Evolutionary conservation across 2,329 filamentous ascomycete species (phyloP).

Genomic region (Clonostachys byssicola): DNA sequence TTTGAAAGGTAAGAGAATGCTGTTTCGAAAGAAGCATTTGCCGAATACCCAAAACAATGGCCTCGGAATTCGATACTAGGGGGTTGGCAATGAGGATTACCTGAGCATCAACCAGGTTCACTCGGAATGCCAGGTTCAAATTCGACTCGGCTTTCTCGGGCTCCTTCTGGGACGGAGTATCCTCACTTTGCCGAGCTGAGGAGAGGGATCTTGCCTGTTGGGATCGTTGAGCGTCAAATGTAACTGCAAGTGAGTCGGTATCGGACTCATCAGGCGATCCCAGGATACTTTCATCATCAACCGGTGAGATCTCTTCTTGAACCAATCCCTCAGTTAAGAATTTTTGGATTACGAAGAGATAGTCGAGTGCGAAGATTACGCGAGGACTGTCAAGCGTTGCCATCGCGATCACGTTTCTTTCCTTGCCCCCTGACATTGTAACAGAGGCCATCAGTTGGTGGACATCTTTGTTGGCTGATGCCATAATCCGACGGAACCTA

Average conservation of each 20-base stretch:
- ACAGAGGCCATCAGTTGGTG: slow-evolving; percentile 98
- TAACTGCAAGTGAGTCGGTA: slow-evolving; percentile 49
- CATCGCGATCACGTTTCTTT: slow-evolving; percentile 82
- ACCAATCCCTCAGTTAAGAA: slow-evolving; percentile 73
- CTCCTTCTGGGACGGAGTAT: background rate
- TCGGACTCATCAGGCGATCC: slow-evolving; percentile 58
- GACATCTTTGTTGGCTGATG: slow-evolving; percentile 87
- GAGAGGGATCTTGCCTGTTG: slow-evolving; percentile 16
- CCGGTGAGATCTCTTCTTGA: slow-evolving; percentile 44
- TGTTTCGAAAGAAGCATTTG: slow-evolving; percentile 91
- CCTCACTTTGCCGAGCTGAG: slow-evolving; percentile 15
- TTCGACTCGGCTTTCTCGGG: slow-evolving; percentile 13
- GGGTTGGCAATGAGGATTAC: slow-evolving; percentile 96
- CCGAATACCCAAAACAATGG: slow-evolving; percentile 91
- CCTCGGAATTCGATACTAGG: slow-evolving; percentile 83
- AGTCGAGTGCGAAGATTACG: slow-evolving; percentile 93
- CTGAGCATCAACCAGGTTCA: slow-evolving; percentile 94
- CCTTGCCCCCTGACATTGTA: slow-evolving; percentile 81
- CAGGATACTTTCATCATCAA: slow-evolving; percentile 40
- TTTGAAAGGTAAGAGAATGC: slow-evolving; percentile 87
- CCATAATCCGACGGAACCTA: slow-evolving; percentile 98
- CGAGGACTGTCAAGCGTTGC: slow-evolving; percentile 92
- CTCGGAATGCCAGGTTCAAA: slow-evolving; percentile 79
- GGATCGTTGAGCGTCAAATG: slow-evolving; percentile 30
- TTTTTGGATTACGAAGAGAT: slow-evolving; percentile 82